Evolutionary conservation across 1,284 basidiomycete species (phyloP).

Genomic region (Peniophora sp.): DNA sequence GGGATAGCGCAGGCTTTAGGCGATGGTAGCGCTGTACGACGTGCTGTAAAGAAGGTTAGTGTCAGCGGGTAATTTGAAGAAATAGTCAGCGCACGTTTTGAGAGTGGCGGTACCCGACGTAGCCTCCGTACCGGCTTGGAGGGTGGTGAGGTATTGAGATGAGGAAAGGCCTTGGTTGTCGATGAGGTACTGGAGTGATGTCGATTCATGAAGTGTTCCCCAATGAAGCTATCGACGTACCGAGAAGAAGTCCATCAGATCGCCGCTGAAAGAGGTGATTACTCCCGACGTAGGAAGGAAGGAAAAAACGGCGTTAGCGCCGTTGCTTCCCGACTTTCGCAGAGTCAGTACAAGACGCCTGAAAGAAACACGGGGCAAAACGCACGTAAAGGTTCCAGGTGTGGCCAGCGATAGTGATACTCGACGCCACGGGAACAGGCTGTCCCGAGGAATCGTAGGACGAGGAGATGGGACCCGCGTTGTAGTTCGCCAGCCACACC

Average conservation of each 20-base stretch:
- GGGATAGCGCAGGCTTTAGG: too few species aligned
- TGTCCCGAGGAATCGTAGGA: conserved; percentile 36
- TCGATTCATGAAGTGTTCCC: not conserved
- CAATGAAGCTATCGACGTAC: conserved; percentile 20
- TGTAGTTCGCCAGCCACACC: conserved; percentile 58
- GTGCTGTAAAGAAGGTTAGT: too few species aligned
- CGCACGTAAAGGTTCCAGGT: conserved; percentile 29
- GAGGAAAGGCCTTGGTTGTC: conserved; percentile 34
- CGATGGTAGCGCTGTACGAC: too few species aligned
- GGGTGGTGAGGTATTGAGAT: conserved; percentile 43
- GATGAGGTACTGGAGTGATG: conserved; percentile 40
- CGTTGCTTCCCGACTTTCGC: conserved; percentile 46
- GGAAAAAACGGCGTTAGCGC: conserved; percentile 55
- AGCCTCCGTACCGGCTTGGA: conserved; percentile 50
- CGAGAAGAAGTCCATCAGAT: conserved; percentile 46
- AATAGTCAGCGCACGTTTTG: conserved; percentile 29
- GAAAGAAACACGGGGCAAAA: not conserved
- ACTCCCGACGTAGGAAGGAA: conserved; percentile 44
- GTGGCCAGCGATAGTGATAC: conserved; percentile 38
- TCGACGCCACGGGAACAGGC: conserved; percentile 36
- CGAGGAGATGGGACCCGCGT: conserved; percentile 51
- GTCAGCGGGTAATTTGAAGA: not conserved
- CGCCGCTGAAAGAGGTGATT: conserved; percentile 44
- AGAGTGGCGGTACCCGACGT: conserved; percentile 47
- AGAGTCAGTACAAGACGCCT: not conserved